These are phyloP conservation scores for Priceomyces haplophilus DNA, from an alignment of 805 yeast species.

Conservation along the genomic window DNA sequence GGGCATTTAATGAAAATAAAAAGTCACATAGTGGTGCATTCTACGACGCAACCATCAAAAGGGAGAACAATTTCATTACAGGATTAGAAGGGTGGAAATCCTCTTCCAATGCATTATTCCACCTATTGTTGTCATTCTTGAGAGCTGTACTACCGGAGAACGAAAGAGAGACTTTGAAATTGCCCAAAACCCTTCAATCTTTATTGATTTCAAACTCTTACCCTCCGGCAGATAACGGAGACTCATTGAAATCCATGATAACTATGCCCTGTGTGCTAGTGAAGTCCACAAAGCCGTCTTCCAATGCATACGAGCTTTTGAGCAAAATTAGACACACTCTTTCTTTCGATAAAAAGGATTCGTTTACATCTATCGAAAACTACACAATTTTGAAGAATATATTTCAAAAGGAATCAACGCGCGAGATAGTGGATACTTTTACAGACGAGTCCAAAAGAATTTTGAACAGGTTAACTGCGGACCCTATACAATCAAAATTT, in stretches of 20 bases:
- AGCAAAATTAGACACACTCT: conserved; percentile 48
- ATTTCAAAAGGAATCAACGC: conserved; percentile 54
- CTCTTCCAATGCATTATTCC: conserved; percentile 84
- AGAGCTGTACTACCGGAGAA: conserved; percentile 73
- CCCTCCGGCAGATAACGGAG: conserved; percentile 58
- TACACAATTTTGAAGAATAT: conserved; percentile 69
- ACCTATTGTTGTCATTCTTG: conserved; percentile 69
- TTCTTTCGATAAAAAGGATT: conserved; percentile 64
- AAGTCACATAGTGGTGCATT: conserved; percentile 29
- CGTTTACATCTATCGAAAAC: conserved; percentile 74
- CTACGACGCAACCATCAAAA: conserved; percentile 33
- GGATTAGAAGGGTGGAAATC: conserved; percentile 77
- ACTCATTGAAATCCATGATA: conserved; percentile 36
- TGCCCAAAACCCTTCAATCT: conserved; percentile 67
- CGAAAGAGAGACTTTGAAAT: conserved; percentile 51
- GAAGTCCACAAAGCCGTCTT: conserved; percentile 48
- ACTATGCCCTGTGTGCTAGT: conserved; percentile 63
- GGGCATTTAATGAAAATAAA: conserved; percentile 69
- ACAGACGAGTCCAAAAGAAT: conserved; percentile 72
- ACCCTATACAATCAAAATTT: conserved; percentile 34
- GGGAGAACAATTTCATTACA: conserved; percentile 50
- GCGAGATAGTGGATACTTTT: conserved; percentile 57
- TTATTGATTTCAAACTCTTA: conserved; percentile 63
- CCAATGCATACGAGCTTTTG: conserved; percentile 57
- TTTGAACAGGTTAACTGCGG: conserved; percentile 37